A percentile compares a stretch with the other conserved stretches of the same genome.
These are phyloP conservation scores for Trametes maxima DNA, from an alignment of 768 basidiomycete species.

Conservation along the genomic window DNA sequence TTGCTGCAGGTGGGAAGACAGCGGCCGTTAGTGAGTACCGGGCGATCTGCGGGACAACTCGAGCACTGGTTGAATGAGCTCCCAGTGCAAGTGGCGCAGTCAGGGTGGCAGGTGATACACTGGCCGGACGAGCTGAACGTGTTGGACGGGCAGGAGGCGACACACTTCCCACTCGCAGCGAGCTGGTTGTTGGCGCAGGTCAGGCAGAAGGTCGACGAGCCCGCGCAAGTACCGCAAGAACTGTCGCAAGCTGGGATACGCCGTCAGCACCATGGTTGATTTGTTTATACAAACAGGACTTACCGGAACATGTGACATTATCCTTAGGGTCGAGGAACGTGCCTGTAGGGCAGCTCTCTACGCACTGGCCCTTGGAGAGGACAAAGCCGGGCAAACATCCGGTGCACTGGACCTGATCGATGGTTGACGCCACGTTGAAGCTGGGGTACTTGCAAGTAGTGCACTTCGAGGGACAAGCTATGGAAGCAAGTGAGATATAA, in stretches of 20 bases:
- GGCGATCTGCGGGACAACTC: constrained; percentile 64
- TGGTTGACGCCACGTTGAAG: constrained; percentile 69
- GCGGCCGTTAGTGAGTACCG: constrained; percentile 73
- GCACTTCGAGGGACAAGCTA: constrained; percentile 84
- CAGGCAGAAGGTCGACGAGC: constrained; percentile 69
- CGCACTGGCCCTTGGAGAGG: constrained; percentile 69
- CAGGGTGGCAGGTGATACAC: constrained; percentile 81
- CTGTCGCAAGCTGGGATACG: constrained; percentile 60
- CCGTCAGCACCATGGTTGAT: not conserved
- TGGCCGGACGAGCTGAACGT: constrained; percentile 65
- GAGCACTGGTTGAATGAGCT: constrained; percentile 77
- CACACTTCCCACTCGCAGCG: constrained; percentile 74
- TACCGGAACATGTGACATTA: constrained; percentile 74
- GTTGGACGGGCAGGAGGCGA: constrained; percentile 71
- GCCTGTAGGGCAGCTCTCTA: constrained; percentile 70
- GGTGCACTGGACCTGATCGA: constrained; percentile 70
- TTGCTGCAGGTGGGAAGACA: constrained; percentile 79
- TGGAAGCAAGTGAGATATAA: constrained; percentile 1
- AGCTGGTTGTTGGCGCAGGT: constrained; percentile 69
- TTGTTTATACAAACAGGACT: constrained; percentile 26
- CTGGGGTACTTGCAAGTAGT: constrained; percentile 74
- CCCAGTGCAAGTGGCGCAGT: constrained; percentile 85
- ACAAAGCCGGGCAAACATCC: constrained; percentile 78
- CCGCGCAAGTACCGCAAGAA: constrained; percentile 71
- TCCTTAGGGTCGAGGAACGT: constrained; percentile 73